Evolutionary conservation across 345 rosid species (phyloP).

Genomic region (Rhodamnia argentea): DNA sequence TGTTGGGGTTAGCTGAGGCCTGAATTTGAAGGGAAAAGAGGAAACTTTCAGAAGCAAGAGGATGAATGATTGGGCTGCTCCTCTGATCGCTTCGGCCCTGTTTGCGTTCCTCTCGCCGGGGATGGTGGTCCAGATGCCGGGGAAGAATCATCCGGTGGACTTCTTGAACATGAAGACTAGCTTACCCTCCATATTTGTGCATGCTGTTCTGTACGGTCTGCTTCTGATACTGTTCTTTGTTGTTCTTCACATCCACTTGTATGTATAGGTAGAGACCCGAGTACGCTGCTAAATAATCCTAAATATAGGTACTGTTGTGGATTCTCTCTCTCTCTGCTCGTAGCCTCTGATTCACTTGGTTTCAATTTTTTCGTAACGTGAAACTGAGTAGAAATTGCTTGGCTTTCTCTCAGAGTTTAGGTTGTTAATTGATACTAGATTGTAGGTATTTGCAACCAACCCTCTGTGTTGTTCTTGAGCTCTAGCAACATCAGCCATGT

Average conservation of each 20-base stretch:
- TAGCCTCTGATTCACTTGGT: background rate
- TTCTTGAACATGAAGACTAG: constrained; percentile 87
- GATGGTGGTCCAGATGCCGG: constrained; percentile 61
- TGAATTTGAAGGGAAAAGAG: background rate
- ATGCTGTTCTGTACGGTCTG: constrained; percentile 56
- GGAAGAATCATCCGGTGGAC: constrained; percentile 51
- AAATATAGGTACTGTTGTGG: background rate
- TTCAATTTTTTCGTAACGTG: background rate
- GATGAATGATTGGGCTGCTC: constrained; percentile 90
- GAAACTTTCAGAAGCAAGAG: background rate
- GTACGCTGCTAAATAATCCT: background rate
- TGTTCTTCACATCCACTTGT: constrained; percentile 65
- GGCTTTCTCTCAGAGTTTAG: background rate
- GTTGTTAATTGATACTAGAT: background rate
- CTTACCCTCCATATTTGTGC: constrained; percentile 63
- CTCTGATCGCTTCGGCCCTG: constrained; percentile 79
- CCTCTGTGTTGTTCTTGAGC: background rate
- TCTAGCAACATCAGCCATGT: background rate
- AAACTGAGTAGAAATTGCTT: background rate
- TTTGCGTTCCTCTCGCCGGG: constrained; percentile 81
- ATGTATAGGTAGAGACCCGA: constrained; percentile 13
- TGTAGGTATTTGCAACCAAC: background rate
- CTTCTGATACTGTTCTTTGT: constrained; percentile 61
- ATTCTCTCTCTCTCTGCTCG: background rate
- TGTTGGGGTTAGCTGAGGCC: background rate